A percentile compares a stretch with the other conserved stretches of the same genome.
Conservation (phyloP, 2,329 filamentous ascomycete species). For the Didymellaceae sp. region DNA sequence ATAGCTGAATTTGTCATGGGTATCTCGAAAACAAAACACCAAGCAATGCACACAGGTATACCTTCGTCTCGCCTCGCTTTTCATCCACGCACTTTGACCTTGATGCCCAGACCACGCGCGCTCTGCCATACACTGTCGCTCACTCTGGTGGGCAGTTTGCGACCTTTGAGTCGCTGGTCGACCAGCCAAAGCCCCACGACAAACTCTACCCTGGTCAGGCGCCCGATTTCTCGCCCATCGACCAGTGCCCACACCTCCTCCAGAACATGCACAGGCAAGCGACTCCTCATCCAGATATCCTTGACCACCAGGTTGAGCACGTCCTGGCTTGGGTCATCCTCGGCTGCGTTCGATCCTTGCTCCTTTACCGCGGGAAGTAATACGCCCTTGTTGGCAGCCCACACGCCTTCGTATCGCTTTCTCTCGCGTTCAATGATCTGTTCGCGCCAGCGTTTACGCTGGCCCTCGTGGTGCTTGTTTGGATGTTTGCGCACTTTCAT, state of each 20-base stretch:
- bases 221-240: constrained; percentile 62
- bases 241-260: constrained; percentile 81
- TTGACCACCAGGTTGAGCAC: constrained; percentile 73
- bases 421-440: constrained; percentile 73
- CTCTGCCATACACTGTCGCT: constrained; percentile 79
- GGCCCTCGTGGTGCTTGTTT: constrained; percentile 75
- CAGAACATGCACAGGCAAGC: constrained; percentile 71
- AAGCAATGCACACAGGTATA: constrained; percentile 1
- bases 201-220: constrained; percentile 73
- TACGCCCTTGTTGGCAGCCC: constrained; percentile 78
- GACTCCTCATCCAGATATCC: constrained; percentile 77
- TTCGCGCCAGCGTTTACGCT: constrained; percentile 78
- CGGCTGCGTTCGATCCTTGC: not conserved
- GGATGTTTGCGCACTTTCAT: constrained; percentile 61
- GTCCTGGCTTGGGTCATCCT: constrained; percentile 47
- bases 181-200: constrained; percentile 84
- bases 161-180: constrained; percentile 78
- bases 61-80: not conserved
- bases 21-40: constrained; percentile 37
- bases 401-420: constrained; percentile 83
- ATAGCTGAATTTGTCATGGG: constrained; percentile 32
- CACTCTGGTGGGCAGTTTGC: constrained; percentile 76
- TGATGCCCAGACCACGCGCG: constrained; percentile 57
- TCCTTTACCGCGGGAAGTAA: constrained; percentile 29
- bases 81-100: constrained; percentile 38